Conservation (phyloP, 441 rosid genomes). For the Populus hybrid region DNA sequence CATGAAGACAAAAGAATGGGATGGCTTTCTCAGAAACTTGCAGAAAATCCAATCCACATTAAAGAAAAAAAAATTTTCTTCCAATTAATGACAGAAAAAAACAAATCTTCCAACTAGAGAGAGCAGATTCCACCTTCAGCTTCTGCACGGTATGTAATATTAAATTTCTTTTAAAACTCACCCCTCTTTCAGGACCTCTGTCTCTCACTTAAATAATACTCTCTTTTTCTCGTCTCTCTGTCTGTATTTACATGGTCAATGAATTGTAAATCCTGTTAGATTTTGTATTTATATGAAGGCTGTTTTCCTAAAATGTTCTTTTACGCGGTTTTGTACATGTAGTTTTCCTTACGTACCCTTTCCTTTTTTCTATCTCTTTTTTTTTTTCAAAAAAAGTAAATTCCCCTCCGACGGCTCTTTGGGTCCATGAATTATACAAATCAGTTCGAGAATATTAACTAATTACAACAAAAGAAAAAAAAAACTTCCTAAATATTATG, state of each 20-base stretch:
- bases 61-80: constrained; percentile 5
- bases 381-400: neutral
- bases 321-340: constrained; percentile 27
- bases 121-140: neutral
- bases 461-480: too few species aligned
- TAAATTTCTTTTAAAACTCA: constrained; percentile 29
- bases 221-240: neutral
- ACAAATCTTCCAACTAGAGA: constrained; percentile 30
- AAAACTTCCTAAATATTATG: neutral
- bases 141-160: neutral
- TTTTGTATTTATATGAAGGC: constrained; percentile 23
- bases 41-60: constrained; percentile 32
- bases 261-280: constrained; percentile 13
- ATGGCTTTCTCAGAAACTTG: constrained; percentile 21
- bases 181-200: constrained; percentile 46
- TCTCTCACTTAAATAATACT: constrained; percentile 36
- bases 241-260: constrained; percentile 14
- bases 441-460: too few species aligned
- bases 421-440: neutral
- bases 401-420: constrained; percentile 3
- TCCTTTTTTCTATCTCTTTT: neutral
- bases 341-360: constrained; percentile 22
- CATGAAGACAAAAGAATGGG: constrained; percentile 30
- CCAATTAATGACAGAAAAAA: constrained; percentile 16
- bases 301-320: constrained; percentile 13